Evolutionary conservation across 495 filamentous ascomycete species (phyloP).

Genomic region (Massariosphaeria phaeospora): DNA sequence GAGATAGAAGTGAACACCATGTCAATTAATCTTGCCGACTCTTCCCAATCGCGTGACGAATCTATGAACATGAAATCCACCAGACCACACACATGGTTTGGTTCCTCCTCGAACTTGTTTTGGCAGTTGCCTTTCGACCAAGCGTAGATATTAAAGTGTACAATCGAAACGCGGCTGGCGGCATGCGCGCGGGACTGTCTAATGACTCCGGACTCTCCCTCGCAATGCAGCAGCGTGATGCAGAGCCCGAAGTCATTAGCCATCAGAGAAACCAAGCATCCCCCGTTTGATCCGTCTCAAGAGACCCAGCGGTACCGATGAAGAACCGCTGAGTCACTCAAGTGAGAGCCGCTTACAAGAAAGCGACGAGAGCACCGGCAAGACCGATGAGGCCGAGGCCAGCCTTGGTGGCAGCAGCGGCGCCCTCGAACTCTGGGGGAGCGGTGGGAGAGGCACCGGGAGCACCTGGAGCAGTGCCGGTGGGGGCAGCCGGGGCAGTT

Average conservation of each 20-base stretch:
- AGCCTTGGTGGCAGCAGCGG: slow-evolving; percentile 44
- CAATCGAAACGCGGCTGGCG: slow-evolving; percentile 20
- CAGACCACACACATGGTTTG: slow-evolving; percentile 31
- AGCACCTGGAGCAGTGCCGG: slow-evolving; percentile 24
- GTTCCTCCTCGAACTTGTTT: slow-evolving; percentile 4
- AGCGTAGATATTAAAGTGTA: slow-evolving; percentile 24
- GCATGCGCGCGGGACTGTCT: background rate
- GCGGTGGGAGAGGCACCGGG: slow-evolving; percentile 43
- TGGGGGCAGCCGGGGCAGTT: slow-evolving; percentile 26
- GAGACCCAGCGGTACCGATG: too few relatives aligned
- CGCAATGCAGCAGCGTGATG: slow-evolving; percentile 28
- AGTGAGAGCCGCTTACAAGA: slow-evolving; percentile 60
- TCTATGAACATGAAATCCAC: slow-evolving; percentile 32
- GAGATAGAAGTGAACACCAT: slow-evolving; percentile 24
- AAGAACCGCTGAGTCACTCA: too few relatives aligned
- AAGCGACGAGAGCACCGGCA: slow-evolving; percentile 57
- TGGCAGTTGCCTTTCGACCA: slow-evolving; percentile 14
- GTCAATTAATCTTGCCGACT: slow-evolving; percentile 32
- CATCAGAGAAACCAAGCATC: slow-evolving; percentile 13
- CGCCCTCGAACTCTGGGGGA: slow-evolving; percentile 45
- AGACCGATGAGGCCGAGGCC: slow-evolving; percentile 51
- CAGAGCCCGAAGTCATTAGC: slow-evolving; percentile 18
- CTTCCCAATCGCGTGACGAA: slow-evolving; percentile 19
- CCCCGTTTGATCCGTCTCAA: slow-evolving; percentile 5
- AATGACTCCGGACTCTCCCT: slow-evolving; percentile 18